Base-by-base conservation (phyloP, 129 eudicot genomes). In the Smallanthus sonchifolius region DNA sequence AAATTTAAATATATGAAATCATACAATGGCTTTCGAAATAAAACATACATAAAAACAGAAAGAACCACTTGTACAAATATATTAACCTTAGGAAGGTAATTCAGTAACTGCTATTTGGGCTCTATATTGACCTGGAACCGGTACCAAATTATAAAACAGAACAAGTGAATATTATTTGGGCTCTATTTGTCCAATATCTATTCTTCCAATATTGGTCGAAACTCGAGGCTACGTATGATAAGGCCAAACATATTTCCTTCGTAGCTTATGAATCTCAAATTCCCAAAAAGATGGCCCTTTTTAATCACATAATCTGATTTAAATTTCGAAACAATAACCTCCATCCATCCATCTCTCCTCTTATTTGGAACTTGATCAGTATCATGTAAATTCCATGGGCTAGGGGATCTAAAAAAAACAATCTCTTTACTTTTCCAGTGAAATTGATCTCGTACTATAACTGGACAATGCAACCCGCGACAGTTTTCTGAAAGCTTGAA, bases 271-370 rank as follows among this genome's bases (percentile, higher is more conserved):
- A 60, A 60, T 32, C 11, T 60, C 65, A 60, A 13, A 32, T 60
- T 24, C 5, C 24, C 10, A 7, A 6, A 19, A 0, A 28, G 3
- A 30, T 5, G 1, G 9, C 9, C 14, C 10, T 60, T 30, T 13
- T 60, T 40, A 60, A 30, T 17, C 65, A 1, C 30, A 2, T 60
- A 4, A 32, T 60, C 11, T 60, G 40, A 1, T 32, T 60, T 6
- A 4, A 60, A 60, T 11, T 30, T 60, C 65, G 17, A 60, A 19
- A 60, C 40, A 60, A 0, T 32, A 10, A 60, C 40, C 40, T 60
- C n/a, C 65, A 32, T 60, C 65, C 65, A 60, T 60, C 65, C n/a
- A n/a, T n/a, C n/a, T n/a, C 13, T 40, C 40, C 65, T n/a, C 65
- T 60, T 19, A 11, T 60, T 40, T 30, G 65, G 39, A 32, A 60